A percentile compares a stretch with the other conserved stretches of the same genome.
phyloP scores from a whole-genome alignment of 352 stramenopile genomes.

The Phytophthora parvispora region DNA sequence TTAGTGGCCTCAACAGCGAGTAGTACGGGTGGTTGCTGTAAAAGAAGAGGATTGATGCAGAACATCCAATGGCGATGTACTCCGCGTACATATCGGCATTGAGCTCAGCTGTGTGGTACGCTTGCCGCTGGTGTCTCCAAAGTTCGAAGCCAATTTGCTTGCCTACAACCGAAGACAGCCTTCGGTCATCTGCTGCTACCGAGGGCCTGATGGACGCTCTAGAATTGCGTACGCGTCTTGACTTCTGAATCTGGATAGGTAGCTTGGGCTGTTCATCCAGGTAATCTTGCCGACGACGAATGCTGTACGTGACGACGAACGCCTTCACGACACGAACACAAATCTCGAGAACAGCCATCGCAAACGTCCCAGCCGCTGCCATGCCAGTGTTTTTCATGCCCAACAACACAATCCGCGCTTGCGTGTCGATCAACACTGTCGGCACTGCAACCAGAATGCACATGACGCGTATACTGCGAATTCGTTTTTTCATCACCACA shows the following conservation, averaged over 20 bases:
- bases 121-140: constrained; percentile 28
- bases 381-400: constrained; percentile 31
- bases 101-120: constrained; percentile 33
- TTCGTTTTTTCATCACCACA: constrained; percentile 31
- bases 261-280: constrained; percentile 9
- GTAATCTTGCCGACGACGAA: constrained; percentile 29
- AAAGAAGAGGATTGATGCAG: constrained; percentile 41
- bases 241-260: not conserved
- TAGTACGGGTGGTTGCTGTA: constrained; percentile 48
- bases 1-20: constrained; percentile 12
- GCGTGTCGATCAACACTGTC: constrained; percentile 58
- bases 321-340: constrained; percentile 34
- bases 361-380: constrained; percentile 35
- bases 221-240: not conserved
- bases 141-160: constrained; percentile 30
- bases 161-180: constrained; percentile 5
- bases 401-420: constrained; percentile 49
- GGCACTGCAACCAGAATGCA: constrained; percentile 45
- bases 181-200: not conserved
- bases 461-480: constrained; percentile 52
- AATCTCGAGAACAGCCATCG: constrained; percentile 45
- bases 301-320: constrained; percentile 23
- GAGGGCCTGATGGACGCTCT: constrained; percentile 11
- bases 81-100: constrained; percentile 52
- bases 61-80: constrained; percentile 59